These are phyloP conservation scores for Podosphaera aphanis DNA, from an alignment of 2,329 filamentous ascomycete genomes.

Conservation along the genomic window DNA sequence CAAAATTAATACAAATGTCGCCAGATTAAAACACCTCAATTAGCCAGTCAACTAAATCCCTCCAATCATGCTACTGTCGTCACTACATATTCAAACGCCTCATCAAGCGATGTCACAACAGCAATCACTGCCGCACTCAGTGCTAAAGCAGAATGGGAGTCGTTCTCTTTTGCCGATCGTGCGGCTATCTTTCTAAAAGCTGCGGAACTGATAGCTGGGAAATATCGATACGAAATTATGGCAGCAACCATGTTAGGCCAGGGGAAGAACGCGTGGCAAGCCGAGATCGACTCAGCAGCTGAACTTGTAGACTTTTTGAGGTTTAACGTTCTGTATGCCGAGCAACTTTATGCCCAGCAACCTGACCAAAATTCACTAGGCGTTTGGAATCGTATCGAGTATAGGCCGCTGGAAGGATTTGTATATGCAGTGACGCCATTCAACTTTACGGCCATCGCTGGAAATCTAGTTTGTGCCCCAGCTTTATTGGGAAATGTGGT, in stretches of 20 bases:
- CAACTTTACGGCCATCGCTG: constrained; percentile 91
- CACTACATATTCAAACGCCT: constrained; percentile 69
- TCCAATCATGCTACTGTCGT: constrained; percentile 53
- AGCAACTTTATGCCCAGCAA: constrained; percentile 75
- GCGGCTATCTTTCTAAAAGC: constrained; percentile 91
- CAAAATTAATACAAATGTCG: constrained; percentile 1
- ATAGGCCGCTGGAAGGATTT: constrained; percentile 79
- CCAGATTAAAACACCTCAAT: constrained; percentile 41
- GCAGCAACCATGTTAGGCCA: constrained; percentile 88
- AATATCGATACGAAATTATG: constrained; percentile 95
- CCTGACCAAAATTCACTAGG: constrained; percentile 62
- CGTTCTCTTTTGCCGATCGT: constrained; percentile 68
- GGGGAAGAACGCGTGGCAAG: constrained; percentile 96
- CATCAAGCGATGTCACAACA: constrained; percentile 45
- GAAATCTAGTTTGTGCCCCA: constrained; percentile 62
- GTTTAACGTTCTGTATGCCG: constrained; percentile 84
- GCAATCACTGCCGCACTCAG: constrained; percentile 68
- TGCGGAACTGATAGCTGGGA: constrained; percentile 67
- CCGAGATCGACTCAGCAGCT: constrained; percentile 90
- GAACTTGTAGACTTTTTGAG: constrained; percentile 83
- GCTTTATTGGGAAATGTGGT: constrained; percentile 86
- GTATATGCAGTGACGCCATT: constrained; percentile 88
- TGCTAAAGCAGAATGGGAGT: constrained; percentile 73
- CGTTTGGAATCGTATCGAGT: constrained; percentile 79
- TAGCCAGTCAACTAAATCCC: constrained; percentile 57